Conservation (phyloP, 768 basidiomycete species). For the Podaxis rugospora region DNA sequence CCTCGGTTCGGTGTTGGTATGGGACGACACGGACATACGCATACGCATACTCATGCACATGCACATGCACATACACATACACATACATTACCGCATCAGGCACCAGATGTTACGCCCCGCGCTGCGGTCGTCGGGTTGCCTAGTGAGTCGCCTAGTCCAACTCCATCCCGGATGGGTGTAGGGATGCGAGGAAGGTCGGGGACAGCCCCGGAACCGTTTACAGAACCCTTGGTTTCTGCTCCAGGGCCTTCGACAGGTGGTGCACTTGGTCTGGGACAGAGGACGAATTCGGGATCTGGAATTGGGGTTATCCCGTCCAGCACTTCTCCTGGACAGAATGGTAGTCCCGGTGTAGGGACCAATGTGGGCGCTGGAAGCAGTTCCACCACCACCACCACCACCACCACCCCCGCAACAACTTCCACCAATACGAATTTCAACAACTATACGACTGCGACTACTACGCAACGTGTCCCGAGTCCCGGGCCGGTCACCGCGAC, state of each 20-base stretch:
- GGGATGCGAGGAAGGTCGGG: neutral
- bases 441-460: constrained; percentile 3
- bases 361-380: neutral
- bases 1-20: constrained; percentile 4
- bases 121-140: constrained; percentile 58
- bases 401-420: neutral
- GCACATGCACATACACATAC: constrained; percentile 24
- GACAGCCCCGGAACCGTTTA: constrained; percentile 7
- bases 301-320: neutral
- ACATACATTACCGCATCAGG: constrained; percentile 24
- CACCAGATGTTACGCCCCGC: constrained; percentile 60
- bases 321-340: neutral
- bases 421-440: neutral
- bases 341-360: neutral
- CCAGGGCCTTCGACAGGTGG: neutral
- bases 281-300: neutral
- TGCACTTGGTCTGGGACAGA: neutral
- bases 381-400: neutral
- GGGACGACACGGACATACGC: constrained; percentile 18
- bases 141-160: constrained; percentile 10
- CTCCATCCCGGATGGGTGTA: constrained; percentile 1
- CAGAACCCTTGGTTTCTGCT: neutral
- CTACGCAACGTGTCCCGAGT: constrained; percentile 1
- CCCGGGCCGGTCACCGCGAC: constrained; percentile 12
- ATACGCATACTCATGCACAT: constrained; percentile 22